Conservation (phyloP, 2,329 filamentous ascomycete species). For the Pseudogymnoascus sp. region DNA sequence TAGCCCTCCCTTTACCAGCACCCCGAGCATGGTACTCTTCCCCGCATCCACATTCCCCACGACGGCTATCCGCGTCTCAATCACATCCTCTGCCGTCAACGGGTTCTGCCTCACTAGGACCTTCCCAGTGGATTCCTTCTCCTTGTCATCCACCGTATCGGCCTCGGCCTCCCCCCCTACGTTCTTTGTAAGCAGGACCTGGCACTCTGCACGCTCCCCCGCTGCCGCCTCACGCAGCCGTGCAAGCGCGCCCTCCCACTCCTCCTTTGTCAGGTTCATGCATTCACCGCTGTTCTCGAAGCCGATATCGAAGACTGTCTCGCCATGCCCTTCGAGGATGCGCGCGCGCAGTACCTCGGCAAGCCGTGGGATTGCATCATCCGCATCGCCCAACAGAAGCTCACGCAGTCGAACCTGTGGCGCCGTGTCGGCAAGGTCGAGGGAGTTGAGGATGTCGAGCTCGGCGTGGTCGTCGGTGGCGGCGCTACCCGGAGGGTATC, state of each 20-base stretch:
- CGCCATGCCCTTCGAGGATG: conserved; percentile 76
- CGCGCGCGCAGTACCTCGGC: conserved; percentile 59
- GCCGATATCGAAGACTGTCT: conserved; percentile 86
- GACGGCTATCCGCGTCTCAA: conserved; percentile 92
- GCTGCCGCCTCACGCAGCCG: conserved; percentile 61
- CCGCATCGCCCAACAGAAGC: conserved; percentile 59
- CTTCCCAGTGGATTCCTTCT: conserved; percentile 75
- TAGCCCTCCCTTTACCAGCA: conserved; percentile 88
- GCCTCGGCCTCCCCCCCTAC: conserved; percentile 73
- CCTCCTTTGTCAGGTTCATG: conserved; percentile 65
- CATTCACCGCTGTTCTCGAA: conserved; percentile 83
- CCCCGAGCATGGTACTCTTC: conserved; percentile 92
- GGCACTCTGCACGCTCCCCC: conserved; percentile 63
- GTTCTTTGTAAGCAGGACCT: conserved; percentile 82
- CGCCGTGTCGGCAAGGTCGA: conserved; percentile 64
- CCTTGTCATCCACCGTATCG: conserved; percentile 54
- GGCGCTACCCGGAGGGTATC: conserved; percentile 42
- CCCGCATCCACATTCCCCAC: conserved; percentile 97
- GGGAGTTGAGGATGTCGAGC: conserved; percentile 78
- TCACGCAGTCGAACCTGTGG: conserved; percentile 65
- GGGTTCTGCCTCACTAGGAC: conserved; percentile 73
- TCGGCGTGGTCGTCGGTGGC: conserved; percentile 68
- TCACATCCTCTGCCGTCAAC: conserved; percentile 71
- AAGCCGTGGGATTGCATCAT: conserved; percentile 56
- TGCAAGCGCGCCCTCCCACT: conserved; percentile 68